Percentiles rank a stretch among this genome's conserved stretches.
These are phyloP conservation scores for Scutellaria galericulata DNA, from an alignment of 257 asterid species.

Conservation along the genomic window DNA sequence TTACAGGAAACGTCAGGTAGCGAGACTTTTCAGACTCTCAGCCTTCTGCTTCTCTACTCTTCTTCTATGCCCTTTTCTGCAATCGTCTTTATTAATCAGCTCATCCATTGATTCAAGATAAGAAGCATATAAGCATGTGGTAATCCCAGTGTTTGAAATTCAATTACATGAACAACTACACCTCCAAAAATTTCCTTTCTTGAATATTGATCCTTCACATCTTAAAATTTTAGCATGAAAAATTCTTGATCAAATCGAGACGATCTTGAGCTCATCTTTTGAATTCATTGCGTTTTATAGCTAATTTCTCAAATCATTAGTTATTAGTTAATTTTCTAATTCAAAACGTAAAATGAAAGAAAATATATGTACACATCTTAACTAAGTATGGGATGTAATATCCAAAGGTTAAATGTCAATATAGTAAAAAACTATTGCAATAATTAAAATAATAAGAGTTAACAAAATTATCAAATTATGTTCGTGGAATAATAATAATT, in stretches of 20 bases:
- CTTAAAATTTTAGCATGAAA: no score
- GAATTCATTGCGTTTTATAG: constrained; percentile 30
- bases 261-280: no score
- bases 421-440: background rate
- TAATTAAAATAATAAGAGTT: background rate
- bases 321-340: constrained; percentile 39
- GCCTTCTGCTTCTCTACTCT: background rate
- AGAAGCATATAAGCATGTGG: no score
- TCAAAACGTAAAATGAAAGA: constrained; percentile 34
- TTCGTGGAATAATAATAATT: no score
- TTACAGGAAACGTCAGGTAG: constrained; percentile 10
- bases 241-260: no score
- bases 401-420: no score
- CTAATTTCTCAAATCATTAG: constrained; percentile 38
- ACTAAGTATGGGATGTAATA: background rate
- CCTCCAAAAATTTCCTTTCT: no score
- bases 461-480: no score
- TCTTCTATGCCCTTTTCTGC: background rate
- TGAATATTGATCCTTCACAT: no score
- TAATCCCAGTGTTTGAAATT: no score
- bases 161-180: no score
- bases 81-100: background rate
- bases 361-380: constrained; percentile 17
- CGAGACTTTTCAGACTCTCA: constrained; percentile 12
- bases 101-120: no score